A percentile compares a stretch with the other conserved stretches of the same genome.
Evolutionary conservation across 2,329 filamentous ascomycete genomes (phyloP).

Genomic region (Nigrospora osmanthi): DNA sequence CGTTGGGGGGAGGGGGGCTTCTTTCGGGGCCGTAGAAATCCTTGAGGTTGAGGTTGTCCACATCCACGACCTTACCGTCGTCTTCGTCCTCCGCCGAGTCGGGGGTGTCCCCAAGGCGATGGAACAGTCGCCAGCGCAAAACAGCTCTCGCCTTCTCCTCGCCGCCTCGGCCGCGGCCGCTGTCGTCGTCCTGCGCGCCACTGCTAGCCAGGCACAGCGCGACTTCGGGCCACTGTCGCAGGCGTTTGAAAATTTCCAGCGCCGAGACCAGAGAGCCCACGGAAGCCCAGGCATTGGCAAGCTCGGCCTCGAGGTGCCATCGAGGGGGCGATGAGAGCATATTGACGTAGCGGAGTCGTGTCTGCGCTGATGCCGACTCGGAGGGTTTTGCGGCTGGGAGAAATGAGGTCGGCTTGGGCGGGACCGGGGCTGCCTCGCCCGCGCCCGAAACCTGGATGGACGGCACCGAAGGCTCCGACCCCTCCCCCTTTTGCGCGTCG

Average conservation of each 20-base stretch:
- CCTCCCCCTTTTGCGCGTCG: constrained; percentile 3
- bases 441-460: constrained; percentile 35
- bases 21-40: constrained; percentile 57
- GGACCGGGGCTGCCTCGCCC: constrained; percentile 14
- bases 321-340: constrained; percentile 75
- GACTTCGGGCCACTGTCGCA: constrained; percentile 92
- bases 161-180: constrained; percentile 44
- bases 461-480: constrained; percentile 26
- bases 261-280: constrained; percentile 84
- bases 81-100: constrained; percentile 17
- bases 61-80: constrained; percentile 36
- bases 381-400: constrained; percentile 66
- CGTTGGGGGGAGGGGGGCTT: constrained; percentile 67
- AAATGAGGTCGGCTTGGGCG: constrained; percentile 62
- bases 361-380: constrained; percentile 70
- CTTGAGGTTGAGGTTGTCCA: constrained; percentile 45
- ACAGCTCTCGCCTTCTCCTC: constrained; percentile 77
- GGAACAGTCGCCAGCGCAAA: constrained; percentile 72
- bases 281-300: constrained; percentile 86
- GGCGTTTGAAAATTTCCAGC: constrained; percentile 88
- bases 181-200: constrained; percentile 49
- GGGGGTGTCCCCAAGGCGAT: constrained; percentile 39
- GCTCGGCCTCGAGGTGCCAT: constrained; percentile 91
- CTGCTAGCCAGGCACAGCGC: constrained; percentile 74
- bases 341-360: constrained; percentile 78